Evolutionary conservation across 2,329 filamentous ascomycete species (phyloP).

Genomic region (Emmonsiellopsis sp.): DNA sequence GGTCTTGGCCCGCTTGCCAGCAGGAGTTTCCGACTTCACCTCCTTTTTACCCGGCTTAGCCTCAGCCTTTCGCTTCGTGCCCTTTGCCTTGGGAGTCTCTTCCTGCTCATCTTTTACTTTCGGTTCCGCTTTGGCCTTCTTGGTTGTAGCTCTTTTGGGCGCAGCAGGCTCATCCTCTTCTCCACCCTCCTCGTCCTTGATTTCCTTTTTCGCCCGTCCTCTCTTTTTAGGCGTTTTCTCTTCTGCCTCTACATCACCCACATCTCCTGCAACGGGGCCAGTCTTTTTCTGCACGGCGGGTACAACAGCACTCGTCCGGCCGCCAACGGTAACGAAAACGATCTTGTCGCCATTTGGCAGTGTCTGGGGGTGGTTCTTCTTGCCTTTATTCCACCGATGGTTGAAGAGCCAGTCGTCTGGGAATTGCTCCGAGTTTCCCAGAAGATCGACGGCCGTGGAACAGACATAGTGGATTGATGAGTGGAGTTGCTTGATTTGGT

Average conservation of each 20-base stretch:
- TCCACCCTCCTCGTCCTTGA: conserved; percentile 10
- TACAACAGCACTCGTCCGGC: conserved; percentile 82
- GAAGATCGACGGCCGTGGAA: conserved; percentile 63
- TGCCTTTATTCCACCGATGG: conserved; percentile 81
- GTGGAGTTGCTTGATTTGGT: conserved; percentile 63
- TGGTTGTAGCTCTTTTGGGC: conserved; percentile 10
- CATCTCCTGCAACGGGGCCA: conserved; percentile 47
- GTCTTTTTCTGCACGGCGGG: conserved; percentile 80
- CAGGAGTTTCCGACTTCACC: too few species aligned
- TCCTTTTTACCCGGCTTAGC: too few species aligned
- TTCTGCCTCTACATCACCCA: conserved; percentile 24
- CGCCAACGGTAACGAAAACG: conserved; percentile 78
- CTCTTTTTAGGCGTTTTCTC: conserved; percentile 22
- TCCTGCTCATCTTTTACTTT: neutral
- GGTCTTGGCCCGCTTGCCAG: too few species aligned
- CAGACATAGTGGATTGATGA: conserved; percentile 70
- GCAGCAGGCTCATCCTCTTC: conserved; percentile 4
- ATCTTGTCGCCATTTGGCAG: conserved; percentile 81
- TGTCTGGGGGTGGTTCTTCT: conserved; percentile 56
- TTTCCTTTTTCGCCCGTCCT: conserved; percentile 21
- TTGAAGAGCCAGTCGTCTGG: conserved; percentile 83
- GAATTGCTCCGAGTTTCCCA: conserved; percentile 77
- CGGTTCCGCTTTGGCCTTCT: conserved; percentile 4
- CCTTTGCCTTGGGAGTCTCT: neutral
- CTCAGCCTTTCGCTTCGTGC: neutral